phyloP scores from a whole-genome alignment of 176 grass and related monocot species.

The Saccharum officinarum region DNA sequence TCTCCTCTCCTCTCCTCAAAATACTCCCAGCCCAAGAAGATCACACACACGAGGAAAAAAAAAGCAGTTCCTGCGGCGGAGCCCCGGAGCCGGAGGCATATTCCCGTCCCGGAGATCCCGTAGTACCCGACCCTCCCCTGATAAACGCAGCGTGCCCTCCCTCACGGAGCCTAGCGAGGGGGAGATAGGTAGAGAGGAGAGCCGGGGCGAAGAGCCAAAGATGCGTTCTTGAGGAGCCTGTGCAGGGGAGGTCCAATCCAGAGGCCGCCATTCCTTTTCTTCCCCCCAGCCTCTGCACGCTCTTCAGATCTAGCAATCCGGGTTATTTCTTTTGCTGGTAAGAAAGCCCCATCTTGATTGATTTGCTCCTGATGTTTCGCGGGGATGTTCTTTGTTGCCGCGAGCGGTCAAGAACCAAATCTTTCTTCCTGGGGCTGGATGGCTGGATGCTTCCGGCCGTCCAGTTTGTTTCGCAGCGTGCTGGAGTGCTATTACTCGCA shows the following conservation, averaged over 20 bases:
- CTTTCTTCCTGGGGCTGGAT: not conserved
- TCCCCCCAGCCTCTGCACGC: slow-evolving; percentile 15
- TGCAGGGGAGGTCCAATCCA: slow-evolving; percentile 43
- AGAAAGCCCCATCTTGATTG: not conserved
- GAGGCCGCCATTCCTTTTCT: not conserved
- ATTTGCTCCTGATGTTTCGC: not conserved
- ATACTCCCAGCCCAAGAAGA: not conserved
- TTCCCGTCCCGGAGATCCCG: slow-evolving; percentile 69
- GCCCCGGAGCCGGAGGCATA: slow-evolving; percentile 50
- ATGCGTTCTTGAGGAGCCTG: slow-evolving; percentile 47
- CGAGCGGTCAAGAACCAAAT: not conserved
- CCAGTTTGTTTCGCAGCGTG: not conserved
- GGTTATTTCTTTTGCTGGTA: not conserved
- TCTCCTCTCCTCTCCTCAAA: not conserved
- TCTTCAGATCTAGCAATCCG: slow-evolving; percentile 16
- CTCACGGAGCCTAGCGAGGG: not conserved
- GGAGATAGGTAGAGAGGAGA: slow-evolving; percentile 16
- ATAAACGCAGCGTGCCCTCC: slow-evolving; percentile 29
- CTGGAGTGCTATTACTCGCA: not conserved
- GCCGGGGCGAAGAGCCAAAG: slow-evolving; percentile 9
- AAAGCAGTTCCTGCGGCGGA: not conserved
- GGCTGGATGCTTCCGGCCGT: not conserved
- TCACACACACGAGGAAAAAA: not conserved
- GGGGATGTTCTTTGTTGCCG: not conserved
- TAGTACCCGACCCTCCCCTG: slow-evolving; percentile 12